Base-by-base conservation (phyloP, 2,329 filamentous ascomycete genomes). In the Geosmithia putterillii region DNA sequence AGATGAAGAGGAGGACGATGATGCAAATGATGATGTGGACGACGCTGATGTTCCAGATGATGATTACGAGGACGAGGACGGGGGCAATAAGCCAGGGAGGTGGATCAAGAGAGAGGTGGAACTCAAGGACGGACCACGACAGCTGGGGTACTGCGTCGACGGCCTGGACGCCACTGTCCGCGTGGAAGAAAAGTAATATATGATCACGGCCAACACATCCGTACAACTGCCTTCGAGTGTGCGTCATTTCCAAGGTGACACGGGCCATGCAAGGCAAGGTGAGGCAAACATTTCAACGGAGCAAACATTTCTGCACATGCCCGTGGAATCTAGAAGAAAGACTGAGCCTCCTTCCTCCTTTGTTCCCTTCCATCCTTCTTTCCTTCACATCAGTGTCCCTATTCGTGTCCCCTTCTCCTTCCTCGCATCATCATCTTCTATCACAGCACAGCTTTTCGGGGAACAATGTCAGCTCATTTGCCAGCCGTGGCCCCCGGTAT, bases 101-200 rank as follows among this genome's bases (percentile, higher is more conserved):
- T 88, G 83, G 70, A 71, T 88, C 41, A 81, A 81, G 59, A 71
- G 88, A 46, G 86, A 94, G 60, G 79, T 88, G 25, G 83, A 89
- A 60, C 70, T 95, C 44, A 74, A 74, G 45, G 82, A 90, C 53
- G 83, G 86, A 12, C 89, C 86, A 9, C 78, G 86, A 53, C 79
- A 85, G 59, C 70, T 95, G 50, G 87, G 87, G 1, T 90, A 87
- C 53, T 87, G 82, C 61, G 78, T 95, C 45, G 87, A 94, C 56
- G 80, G 81, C 0, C 58, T 67, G 47, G 79, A 86, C 54, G 85
- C 77, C 9, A 76, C 63, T 48, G 73, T 95, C 32, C 71, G 87
- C 35, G 74, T 95, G 25, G 84, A 89, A 55, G 45, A 28, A 21
- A 20, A 21, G 4, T 42, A 28, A 38, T 36, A 36, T 12, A 39